Evolutionary conservation across 106 monocot genomes (phyloP).

Genomic region (Vanilla planifolia): DNA sequence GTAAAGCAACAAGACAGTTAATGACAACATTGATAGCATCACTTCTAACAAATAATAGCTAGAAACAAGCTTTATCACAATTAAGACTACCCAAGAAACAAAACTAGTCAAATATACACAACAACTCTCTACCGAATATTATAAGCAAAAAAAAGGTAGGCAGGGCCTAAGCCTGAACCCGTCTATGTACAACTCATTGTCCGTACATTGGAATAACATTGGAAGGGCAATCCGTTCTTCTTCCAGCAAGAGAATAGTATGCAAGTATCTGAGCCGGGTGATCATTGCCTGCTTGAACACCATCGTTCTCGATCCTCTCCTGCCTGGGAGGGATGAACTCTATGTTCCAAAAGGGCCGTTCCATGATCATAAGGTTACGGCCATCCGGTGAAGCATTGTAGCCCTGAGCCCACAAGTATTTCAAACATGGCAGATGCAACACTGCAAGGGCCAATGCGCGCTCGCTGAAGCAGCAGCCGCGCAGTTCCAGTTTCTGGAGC

Average conservation of each 20-base stretch:
- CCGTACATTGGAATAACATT: conserved; percentile 56
- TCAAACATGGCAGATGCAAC: conserved; percentile 41
- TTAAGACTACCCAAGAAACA: conserved; percentile 2
- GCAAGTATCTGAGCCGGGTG: conserved; percentile 80
- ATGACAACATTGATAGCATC: too few species aligned
- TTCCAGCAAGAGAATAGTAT: conserved; percentile 90
- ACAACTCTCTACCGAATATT: not conserved
- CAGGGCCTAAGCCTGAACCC: not conserved
- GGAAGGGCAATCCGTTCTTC: conserved; percentile 49
- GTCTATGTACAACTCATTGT: conserved; percentile 21
- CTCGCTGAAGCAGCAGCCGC: conserved; percentile 89
- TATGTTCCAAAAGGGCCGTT: conserved; percentile 79
- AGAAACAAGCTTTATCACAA: conserved; percentile 7
- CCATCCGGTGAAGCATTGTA: conserved; percentile 55
- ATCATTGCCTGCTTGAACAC: conserved; percentile 7
- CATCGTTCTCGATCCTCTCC: conserved; percentile 13
- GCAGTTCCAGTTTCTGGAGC: conserved; percentile 73
- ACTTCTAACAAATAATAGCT: too few species aligned
- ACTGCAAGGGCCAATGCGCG: conserved; percentile 54
- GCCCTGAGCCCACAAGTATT: conserved; percentile 90
- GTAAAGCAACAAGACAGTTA: too few species aligned
- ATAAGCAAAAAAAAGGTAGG: not conserved
- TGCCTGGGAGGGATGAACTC: conserved; percentile 61
- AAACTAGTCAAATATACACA: conserved; percentile 8
- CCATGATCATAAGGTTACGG: conserved; percentile 57